phyloP scores from a whole-genome alignment of 345 rosid genomes.

The Cardamine resedifolia region DNA sequence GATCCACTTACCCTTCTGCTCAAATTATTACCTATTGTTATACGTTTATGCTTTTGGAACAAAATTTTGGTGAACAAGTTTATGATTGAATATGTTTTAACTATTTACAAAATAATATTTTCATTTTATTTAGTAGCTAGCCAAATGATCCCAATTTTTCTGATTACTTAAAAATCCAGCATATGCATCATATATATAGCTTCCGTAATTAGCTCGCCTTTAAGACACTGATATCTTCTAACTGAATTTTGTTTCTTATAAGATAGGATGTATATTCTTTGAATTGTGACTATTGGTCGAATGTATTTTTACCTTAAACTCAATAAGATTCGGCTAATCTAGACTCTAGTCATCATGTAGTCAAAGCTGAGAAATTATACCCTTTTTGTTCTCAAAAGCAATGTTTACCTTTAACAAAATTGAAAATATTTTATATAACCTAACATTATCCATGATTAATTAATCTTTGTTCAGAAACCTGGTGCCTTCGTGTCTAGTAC shows the following conservation, averaged over 20 bases:
- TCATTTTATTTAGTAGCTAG: not conserved
- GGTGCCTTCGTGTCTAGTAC: constrained; percentile 33
- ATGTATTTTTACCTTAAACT: constrained; percentile 21
- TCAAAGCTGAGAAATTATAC: constrained; percentile 21
- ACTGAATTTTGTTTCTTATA: not conserved
- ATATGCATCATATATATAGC: not conserved
- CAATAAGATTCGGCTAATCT: constrained; percentile 25
- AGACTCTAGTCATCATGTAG: constrained; percentile 27
- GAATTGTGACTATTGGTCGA: not conserved
- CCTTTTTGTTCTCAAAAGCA: constrained; percentile 25
- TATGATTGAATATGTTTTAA: not conserved
- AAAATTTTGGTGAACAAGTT: not conserved
- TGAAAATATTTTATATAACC: too few species aligned
- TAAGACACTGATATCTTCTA: not conserved
- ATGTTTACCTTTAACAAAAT: not conserved
- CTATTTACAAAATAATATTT: not conserved
- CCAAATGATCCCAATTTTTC: not conserved
- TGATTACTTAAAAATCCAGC: not conserved
- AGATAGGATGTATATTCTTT: not conserved
- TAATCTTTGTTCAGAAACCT: constrained; percentile 1
- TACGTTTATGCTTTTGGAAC: not conserved
- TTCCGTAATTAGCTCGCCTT: not conserved
- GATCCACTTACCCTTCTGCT: not conserved
- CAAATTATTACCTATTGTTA: not conserved
- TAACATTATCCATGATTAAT: not conserved